phyloP scores from a whole-genome alignment of 305 asterid genomes.

The Solanum hybrid region DNA sequence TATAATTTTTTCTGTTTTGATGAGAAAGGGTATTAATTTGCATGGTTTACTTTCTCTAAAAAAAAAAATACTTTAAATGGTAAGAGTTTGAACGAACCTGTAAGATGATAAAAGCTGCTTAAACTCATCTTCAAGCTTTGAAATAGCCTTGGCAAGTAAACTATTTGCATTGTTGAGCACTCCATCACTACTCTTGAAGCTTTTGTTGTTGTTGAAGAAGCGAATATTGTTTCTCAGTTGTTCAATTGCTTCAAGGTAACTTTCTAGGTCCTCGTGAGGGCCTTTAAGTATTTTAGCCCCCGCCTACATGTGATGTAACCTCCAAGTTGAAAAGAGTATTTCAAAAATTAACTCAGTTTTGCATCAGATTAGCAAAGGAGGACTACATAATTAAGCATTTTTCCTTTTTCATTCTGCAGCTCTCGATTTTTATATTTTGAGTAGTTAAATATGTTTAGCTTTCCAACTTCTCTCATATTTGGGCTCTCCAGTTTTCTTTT shows the following conservation, averaged over 20 bases:
- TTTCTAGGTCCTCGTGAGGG: conserved; percentile 94
- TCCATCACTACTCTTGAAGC: conserved; percentile 92
- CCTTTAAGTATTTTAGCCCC: conserved; percentile 96
- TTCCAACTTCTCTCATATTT: background rate
- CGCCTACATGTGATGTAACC: conserved; percentile 41
- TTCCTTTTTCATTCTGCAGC: background rate
- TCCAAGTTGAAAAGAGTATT: background rate
- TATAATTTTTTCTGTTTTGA: background rate
- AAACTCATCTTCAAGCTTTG: conserved; percentile 97
- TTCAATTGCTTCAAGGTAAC: conserved; percentile 88
- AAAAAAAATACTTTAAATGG: background rate
- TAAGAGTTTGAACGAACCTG: conserved; percentile 42
- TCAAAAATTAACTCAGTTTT: background rate
- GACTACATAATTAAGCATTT: background rate
- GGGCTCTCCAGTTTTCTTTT: background rate
- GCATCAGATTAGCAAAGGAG: background rate
- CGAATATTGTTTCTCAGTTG: conserved; percentile 73
- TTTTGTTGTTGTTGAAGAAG: conserved; percentile 83
- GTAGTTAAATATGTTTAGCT: background rate
- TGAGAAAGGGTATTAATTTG: background rate
- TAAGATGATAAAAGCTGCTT: conserved; percentile 66
- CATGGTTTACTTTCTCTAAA: background rate
- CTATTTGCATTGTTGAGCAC: conserved; percentile 72
- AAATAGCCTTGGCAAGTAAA: conserved; percentile 86
- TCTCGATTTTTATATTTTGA: background rate